Base-by-base conservation (phyloP, 208 protist species). In the Crithidia fasciculata region DNA sequence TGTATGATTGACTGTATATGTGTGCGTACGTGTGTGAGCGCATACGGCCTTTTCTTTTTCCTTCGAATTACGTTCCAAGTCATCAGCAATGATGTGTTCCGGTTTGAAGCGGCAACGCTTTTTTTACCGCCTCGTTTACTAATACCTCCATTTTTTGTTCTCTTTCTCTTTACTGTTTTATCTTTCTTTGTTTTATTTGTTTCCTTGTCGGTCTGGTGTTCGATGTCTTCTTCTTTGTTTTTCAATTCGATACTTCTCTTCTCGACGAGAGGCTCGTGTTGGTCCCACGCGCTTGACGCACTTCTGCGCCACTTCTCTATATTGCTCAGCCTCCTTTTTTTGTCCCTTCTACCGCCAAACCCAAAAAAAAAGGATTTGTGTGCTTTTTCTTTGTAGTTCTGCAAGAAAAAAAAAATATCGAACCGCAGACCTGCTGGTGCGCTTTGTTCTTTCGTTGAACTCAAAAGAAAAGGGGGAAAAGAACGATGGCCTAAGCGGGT, bases 1-100 rank as follows among this genome's bases (percentile, higher is more conserved):
- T 10, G 54, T 13, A 58, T 13, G 45, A 8, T 8, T 2, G 45
- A 2, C 7, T 49, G 45, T 49, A 49, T 49, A 13, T 49, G 49
- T 54, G 49, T 54, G 44, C 45, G 60, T 13, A 54, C 18, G 39
- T 54, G 41, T 66, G 41, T 10, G 54, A 40, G 54, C 28, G 19
- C 3, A 47, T 60, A 18, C 45, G 52, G 8, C 36, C 3, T 56
- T 64, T 53, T 52, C 39, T 15, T 72, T 56, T 64, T 47, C 49
- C 8, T 9, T 6, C 8, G 8, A 45, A 57, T 68, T 68, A 45
- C 45, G 37, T 69, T 47, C 49, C 3, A 69, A 69, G 52, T 69
- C 64, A 50, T 59, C 64, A 69, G 52, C 40, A 59, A 69, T 49
- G 64, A 59, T 69, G 64, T 50, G 40, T 37, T 69, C 45, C 52